A percentile compares a stretch with the other conserved stretches of the same genome.
phyloP scores from a whole-genome alignment of 1,284 basidiomycete species.

The Phaffia rhodozyma region DNA sequence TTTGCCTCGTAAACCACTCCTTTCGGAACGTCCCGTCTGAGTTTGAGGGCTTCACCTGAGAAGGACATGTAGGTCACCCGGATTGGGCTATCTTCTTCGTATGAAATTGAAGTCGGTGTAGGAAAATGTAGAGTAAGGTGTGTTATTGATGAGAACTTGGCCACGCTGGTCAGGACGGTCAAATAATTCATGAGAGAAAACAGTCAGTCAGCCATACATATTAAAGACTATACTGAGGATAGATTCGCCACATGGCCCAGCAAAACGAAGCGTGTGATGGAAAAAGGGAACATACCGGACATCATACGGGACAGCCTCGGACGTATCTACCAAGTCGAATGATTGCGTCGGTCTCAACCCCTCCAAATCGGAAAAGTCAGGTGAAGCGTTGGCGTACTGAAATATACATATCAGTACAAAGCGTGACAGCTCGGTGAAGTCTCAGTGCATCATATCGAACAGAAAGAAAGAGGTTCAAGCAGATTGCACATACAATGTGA shows the following conservation, averaged over 20 bases:
- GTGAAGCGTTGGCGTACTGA: conserved; percentile 17
- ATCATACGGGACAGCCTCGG: conserved; percentile 3
- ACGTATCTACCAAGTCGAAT: conserved; percentile 4
- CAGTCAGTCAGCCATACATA: too few species aligned
- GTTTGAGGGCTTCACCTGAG: conserved; percentile 7
- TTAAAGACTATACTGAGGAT: not conserved
- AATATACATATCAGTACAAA: too few species aligned
- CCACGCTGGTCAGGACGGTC: too few species aligned
- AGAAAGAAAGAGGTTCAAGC: not conserved
- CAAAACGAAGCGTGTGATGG: not conserved
- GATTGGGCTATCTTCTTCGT: conserved; percentile 8
- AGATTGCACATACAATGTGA: conserved; percentile 7
- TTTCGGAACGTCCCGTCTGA: conserved; percentile 9
- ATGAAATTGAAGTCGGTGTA: not conserved
- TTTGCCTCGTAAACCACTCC: conserved; percentile 13
- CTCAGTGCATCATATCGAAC: not conserved
- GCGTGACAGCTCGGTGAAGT: too few species aligned
- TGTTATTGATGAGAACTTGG: conserved; percentile 18
- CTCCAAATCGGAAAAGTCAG: conserved; percentile 14
- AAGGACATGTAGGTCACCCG: conserved; percentile 7
- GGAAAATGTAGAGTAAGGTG: conserved; percentile 17
- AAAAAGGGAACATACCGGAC: conserved; percentile 2
- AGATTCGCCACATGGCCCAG: not conserved
- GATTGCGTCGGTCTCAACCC: conserved; percentile 9
- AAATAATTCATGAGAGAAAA: too few species aligned